phyloP scores from a whole-genome alignment of 257 asterid genomes.

The Solanum piurae region DNA sequence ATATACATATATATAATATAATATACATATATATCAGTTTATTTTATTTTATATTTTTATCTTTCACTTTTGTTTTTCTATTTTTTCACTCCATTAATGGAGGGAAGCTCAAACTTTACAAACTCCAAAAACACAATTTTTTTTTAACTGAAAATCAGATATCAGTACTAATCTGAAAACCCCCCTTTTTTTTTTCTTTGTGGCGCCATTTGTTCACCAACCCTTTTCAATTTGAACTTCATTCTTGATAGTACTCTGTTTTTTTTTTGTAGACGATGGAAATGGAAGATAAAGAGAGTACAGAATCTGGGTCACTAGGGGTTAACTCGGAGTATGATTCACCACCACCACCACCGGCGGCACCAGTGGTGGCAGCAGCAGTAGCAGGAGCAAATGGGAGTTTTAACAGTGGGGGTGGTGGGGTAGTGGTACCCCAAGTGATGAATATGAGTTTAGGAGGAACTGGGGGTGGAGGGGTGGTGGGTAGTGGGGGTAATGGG shows the following conservation, averaged over 20 bases:
- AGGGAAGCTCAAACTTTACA: conserved; percentile 46
- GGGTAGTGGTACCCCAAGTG: conserved; percentile 19
- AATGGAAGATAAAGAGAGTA: conserved; percentile 54
- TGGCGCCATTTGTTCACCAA: conserved; percentile 57
- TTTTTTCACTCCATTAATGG: conserved; percentile 44
- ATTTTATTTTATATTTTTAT: neutral
- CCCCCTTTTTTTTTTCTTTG: conserved; percentile 13
- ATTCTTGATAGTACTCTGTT: neutral
- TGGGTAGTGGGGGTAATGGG: conserved; percentile 18
- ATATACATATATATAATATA: neutral
- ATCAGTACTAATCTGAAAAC: neutral
- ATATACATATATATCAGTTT: neutral
- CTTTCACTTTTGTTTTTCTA: neutral
- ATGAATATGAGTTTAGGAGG: conserved; percentile 10
- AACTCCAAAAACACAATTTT: conserved; percentile 11
- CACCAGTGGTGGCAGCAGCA: conserved; percentile 27
- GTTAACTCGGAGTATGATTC: conserved; percentile 46
- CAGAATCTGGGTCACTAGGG: conserved; percentile 56
- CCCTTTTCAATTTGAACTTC: conserved; percentile 13
- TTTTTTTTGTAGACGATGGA: conserved; percentile 20
- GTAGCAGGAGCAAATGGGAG: neutral
- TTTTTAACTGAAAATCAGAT: neutral
- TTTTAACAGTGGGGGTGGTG: conserved; percentile 14
- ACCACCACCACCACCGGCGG: conserved; percentile 13
- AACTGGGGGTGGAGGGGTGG: conserved; percentile 5